These are phyloP conservation scores for Curvularia sp. DNA, from an alignment of 2,329 filamentous ascomycete genomes.

Conservation along the genomic window DNA sequence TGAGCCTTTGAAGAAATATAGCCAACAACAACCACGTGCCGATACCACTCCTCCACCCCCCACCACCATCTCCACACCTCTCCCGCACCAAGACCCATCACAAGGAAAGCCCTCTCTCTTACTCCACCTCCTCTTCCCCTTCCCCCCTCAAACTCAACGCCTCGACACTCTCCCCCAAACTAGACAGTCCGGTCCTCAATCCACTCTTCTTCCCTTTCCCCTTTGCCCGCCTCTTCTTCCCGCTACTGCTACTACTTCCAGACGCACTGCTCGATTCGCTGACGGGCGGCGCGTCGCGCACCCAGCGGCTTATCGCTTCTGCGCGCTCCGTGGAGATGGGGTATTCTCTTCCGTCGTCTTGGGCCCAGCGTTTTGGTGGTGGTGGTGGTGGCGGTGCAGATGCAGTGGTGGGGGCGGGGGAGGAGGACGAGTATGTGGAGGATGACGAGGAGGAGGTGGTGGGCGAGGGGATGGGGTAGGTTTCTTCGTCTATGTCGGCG, in stretches of 20 bases:
- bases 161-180: conserved; percentile 31
- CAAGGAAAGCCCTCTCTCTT: too few species aligned
- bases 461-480: neutral
- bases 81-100: too few species aligned
- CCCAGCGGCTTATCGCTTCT: conserved; percentile 72
- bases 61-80: too few species aligned
- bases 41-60: too few species aligned
- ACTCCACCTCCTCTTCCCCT: too few species aligned
- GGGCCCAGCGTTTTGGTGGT: conserved; percentile 63
- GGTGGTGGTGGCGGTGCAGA: too few species aligned
- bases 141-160: conserved; percentile 19
- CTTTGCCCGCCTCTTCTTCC: conserved; percentile 47
- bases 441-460: neutral
- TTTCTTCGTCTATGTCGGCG: neutral
- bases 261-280: conserved; percentile 41
- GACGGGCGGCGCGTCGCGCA: conserved; percentile 58
- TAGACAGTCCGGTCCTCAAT: neutral
- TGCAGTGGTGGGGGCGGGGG: conserved; percentile 29
- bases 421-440: neutral
- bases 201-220: conserved; percentile 25
- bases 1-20: too few species aligned
- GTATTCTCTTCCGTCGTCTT: conserved; percentile 72
- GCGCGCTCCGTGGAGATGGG: conserved; percentile 74
- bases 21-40: too few species aligned
- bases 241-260: conserved; percentile 37